These are phyloP conservation scores for Diaporthe citriasiana DNA, from an alignment of 2,329 filamentous ascomycete species.

Conservation along the genomic window DNA sequence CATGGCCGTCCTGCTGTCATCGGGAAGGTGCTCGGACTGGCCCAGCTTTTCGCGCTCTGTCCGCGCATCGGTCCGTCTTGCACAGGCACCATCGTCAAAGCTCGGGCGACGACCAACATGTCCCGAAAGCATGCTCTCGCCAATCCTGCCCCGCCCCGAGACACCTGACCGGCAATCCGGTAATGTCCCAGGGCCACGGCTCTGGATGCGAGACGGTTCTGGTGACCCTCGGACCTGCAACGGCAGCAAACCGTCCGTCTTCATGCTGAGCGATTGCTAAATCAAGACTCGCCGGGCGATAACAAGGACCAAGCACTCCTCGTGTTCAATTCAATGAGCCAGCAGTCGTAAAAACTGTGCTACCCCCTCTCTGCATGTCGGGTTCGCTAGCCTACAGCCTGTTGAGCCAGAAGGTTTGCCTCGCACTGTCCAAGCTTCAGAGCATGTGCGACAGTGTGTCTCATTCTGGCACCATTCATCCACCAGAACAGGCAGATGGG, in stretches of 20 bases:
- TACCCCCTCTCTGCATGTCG: neutral
- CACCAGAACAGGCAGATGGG: conserved; percentile 1
- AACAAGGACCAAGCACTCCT: conserved; percentile 4
- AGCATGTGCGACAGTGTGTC: conserved; percentile 28
- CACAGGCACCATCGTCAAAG: conserved; percentile 13
- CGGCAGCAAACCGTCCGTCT: conserved; percentile 19
- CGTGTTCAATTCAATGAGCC: conserved; percentile 1
- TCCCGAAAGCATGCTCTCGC: conserved; percentile 15
- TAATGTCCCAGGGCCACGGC: conserved; percentile 27
- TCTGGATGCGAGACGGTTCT: conserved; percentile 15
- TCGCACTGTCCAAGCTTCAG: conserved; percentile 22
- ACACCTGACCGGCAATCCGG: conserved; percentile 19
- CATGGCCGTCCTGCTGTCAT: neutral
- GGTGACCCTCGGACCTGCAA: neutral
- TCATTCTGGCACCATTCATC: conserved; percentile 21
- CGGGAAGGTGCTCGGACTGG: conserved; percentile 16
- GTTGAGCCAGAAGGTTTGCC: conserved; percentile 5
- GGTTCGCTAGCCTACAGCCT: conserved; percentile 6
- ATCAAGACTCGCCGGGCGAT: neutral
- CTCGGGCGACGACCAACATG: conserved; percentile 17
- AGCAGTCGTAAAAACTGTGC: neutral
- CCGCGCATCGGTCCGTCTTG: conserved; percentile 23
- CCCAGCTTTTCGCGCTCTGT: neutral
- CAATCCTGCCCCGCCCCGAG: conserved; percentile 22
- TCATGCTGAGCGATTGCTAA: neutral